phyloP scores from a whole-genome alignment of 306 rosid genomes.

The Malus asiatica region DNA sequence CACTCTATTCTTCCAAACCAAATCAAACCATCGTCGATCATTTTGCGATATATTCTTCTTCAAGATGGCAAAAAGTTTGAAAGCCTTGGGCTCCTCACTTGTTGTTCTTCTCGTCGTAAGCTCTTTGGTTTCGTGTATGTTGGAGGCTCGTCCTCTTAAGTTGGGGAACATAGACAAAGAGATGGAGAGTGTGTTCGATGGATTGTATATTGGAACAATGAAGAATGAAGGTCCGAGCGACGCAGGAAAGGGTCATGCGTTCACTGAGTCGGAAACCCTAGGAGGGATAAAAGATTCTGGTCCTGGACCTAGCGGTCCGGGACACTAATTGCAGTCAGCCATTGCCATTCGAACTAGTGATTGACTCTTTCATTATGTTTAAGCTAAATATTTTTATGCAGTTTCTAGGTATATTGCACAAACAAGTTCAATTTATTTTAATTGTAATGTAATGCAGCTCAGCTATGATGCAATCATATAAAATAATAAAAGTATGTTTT shows the following conservation, averaged over 20 bases:
- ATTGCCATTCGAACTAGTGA: not conserved
- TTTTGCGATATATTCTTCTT: not conserved
- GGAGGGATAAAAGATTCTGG: slow-evolving; percentile 24
- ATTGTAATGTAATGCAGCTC: not conserved
- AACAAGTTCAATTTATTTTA: not conserved
- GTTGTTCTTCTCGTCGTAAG: not conserved
- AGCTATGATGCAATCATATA: not conserved
- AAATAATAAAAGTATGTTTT: not conserved
- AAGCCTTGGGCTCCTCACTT: slow-evolving; percentile 1
- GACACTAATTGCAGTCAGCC: slow-evolving; percentile 9
- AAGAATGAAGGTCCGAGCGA: slow-evolving; percentile 27
- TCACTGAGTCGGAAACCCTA: slow-evolving; percentile 13
- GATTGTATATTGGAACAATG: slow-evolving; percentile 3
- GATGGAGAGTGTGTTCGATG: slow-evolving; percentile 9
- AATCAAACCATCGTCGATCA: not conserved
- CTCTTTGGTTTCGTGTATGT: not conserved
- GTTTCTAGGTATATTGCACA: not conserved
- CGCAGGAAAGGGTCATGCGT: slow-evolving; percentile 14
- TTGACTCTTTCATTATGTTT: too few species aligned
- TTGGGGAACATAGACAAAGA: not conserved
- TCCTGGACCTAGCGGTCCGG: slow-evolving; percentile 15
- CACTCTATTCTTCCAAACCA: not conserved
- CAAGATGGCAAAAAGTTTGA: slow-evolving; percentile 13
- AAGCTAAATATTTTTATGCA: not conserved
- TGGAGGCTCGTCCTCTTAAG: slow-evolving; percentile 29